A percentile compares a stretch with the other conserved stretches of the same genome.
These are phyloP conservation scores for Pythium apleroticum DNA, from an alignment of 352 stramenopile species.

Conservation along the genomic window DNA sequence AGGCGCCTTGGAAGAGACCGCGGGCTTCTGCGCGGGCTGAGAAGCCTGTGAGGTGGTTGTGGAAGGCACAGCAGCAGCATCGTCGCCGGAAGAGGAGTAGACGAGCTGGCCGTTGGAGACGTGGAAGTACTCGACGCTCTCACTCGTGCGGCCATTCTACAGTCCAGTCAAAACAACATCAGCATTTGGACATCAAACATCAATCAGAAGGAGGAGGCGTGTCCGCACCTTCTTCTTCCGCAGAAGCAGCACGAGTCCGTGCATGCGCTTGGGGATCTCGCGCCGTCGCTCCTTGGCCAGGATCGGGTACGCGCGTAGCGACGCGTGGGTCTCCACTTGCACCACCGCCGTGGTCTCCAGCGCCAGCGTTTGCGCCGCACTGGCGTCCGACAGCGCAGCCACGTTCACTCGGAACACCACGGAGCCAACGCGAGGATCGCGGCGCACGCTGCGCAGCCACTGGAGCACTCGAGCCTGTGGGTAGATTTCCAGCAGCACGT, in stretches of 20 bases:
- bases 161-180: constrained; percentile 9
- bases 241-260: constrained; percentile 57
- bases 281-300: constrained; percentile 59
- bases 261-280: constrained; percentile 55
- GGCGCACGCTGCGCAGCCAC: constrained; percentile 42
- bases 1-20: background rate
- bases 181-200: background rate
- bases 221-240: constrained; percentile 64
- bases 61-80: background rate
- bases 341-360: constrained; percentile 47
- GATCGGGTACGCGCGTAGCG: constrained; percentile 53
- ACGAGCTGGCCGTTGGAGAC: constrained; percentile 25
- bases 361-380: constrained; percentile 26
- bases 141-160: constrained; percentile 62
- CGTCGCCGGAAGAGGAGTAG: constrained; percentile 25
- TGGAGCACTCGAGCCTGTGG: constrained; percentile 42
- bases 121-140: constrained; percentile 70
- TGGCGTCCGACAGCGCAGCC: constrained; percentile 5
- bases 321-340: constrained; percentile 56
- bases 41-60: background rate
- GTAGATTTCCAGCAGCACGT: constrained; percentile 53
- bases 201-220: background rate
- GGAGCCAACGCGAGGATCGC: constrained; percentile 36
- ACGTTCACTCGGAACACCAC: constrained; percentile 53
- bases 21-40: background rate